These are phyloP conservation scores for Starmera caribaea DNA, from an alignment of 805 yeast species.

Conservation along the genomic window DNA sequence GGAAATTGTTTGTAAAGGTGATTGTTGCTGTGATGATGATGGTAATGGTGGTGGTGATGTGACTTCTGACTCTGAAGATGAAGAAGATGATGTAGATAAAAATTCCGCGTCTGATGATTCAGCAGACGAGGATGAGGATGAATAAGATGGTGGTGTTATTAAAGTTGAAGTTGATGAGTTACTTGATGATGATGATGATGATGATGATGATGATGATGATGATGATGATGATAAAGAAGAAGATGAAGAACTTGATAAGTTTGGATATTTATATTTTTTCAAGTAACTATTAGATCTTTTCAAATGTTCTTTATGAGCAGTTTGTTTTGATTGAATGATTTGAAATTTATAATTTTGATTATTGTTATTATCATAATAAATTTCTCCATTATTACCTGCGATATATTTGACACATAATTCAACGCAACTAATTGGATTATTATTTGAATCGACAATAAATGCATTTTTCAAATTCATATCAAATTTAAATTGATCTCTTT, in stretches of 20 bases:
- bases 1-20: too few species aligned
- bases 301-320: not conserved
- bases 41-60: too few species aligned
- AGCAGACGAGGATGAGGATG: conserved; percentile 5
- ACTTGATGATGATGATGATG: conserved; percentile 1
- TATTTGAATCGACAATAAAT: conserved; percentile 9
- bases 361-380: conserved; percentile 33
- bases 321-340: conserved; percentile 9
- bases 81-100: too few species aligned
- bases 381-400: conserved; percentile 16
- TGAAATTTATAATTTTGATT: conserved; percentile 27
- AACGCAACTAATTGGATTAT: conserved; percentile 9
- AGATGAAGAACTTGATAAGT: not conserved
- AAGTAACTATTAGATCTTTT: not conserved
- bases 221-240: not conserved
- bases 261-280: not conserved
- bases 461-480: conserved; percentile 31
- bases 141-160: not conserved
- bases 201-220: conserved; percentile 2
- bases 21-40: too few species aligned
- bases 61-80: too few species aligned
- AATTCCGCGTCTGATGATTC: not conserved
- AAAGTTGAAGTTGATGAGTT: too few species aligned
- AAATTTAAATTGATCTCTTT: conserved; percentile 39
- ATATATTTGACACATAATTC: conserved; percentile 31